Evolutionary conservation across 352 stramenopile species (phyloP).

Genomic region (Globisporangium heterothallicum): DNA sequence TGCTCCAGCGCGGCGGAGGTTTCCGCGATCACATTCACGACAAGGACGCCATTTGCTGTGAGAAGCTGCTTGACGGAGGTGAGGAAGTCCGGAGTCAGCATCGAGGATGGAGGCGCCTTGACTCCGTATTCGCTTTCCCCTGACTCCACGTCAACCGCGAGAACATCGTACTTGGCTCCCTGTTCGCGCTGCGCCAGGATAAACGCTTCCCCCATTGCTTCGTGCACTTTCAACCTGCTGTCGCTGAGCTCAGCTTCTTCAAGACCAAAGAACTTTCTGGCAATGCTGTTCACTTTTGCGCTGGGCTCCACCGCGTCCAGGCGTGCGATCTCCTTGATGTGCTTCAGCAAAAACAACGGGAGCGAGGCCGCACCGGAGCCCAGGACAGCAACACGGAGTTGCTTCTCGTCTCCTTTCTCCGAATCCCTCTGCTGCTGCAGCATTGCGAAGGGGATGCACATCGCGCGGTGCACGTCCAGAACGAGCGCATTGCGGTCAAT

Average conservation of each 20-base stretch:
- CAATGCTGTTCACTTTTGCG: conserved; percentile 35
- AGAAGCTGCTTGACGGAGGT: conserved; percentile 20
- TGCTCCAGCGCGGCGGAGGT: conserved; percentile 20
- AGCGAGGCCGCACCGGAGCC: conserved; percentile 55
- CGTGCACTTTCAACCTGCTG: conserved; percentile 26
- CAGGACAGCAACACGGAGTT: conserved; percentile 33
- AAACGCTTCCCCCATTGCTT: conserved; percentile 41
- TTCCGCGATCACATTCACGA: conserved; percentile 59
- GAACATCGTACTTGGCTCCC: conserved; percentile 24
- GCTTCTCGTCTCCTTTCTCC: background rate
- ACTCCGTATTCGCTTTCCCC: conserved; percentile 30
- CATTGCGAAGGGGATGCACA: conserved; percentile 40
- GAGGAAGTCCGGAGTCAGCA: conserved; percentile 41
- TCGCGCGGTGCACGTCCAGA: conserved; percentile 64
- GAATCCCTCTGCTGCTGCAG: conserved; percentile 8
- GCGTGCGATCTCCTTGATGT: conserved; percentile 20
- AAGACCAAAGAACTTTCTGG: conserved; percentile 41
- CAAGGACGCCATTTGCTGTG: conserved; percentile 26
- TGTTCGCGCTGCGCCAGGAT: conserved; percentile 17
- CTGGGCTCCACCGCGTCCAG: conserved; percentile 64
- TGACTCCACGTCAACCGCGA: conserved; percentile 66
- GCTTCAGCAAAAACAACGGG: conserved; percentile 44
- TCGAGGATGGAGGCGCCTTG: conserved; percentile 29
- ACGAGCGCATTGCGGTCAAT: conserved; percentile 42
- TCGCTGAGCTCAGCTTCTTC: conserved; percentile 14